Conservation (phyloP, 257 asterid species). For the Jasminum sambac region DNA sequence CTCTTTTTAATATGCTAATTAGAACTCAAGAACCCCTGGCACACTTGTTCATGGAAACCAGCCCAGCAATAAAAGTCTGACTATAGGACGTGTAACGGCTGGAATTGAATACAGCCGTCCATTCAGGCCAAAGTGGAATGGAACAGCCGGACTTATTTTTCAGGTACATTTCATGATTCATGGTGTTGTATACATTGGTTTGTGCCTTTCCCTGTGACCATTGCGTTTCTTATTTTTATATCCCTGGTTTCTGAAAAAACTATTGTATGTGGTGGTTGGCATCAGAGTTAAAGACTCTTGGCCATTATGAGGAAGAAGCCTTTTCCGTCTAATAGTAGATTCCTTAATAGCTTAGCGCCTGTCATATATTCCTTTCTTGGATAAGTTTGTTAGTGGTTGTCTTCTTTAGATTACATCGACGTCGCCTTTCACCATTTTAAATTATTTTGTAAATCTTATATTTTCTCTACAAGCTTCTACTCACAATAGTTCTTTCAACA, state of each 20-base stretch:
- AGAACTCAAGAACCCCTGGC: constrained; percentile 99
- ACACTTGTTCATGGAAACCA: constrained; percentile 93
- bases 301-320: background rate
- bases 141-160: constrained; percentile 77
- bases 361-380: background rate
- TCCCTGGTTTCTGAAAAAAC: constrained; percentile 4
- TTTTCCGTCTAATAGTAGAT: background rate
- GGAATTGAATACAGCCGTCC: constrained; percentile 95
- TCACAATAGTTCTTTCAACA: background rate
- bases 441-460: background rate
- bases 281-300: background rate
- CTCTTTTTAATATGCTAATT: constrained; percentile 25
- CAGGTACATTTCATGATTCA: constrained; percentile 51
- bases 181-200: background rate
- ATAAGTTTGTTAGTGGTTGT: background rate
- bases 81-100: constrained; percentile 84
- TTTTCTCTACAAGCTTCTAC: background rate
- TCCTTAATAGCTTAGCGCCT: background rate
- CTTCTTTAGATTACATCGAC: background rate
- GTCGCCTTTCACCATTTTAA: background rate
- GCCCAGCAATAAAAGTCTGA: constrained; percentile 59
- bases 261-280: background rate
- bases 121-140: constrained; percentile 93
- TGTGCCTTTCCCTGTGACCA: too few species aligned
- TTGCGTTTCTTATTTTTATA: too few species aligned